Base-by-base conservation (phyloP, 2,329 filamentous ascomycete species). In the Fusarium albidum region DNA sequence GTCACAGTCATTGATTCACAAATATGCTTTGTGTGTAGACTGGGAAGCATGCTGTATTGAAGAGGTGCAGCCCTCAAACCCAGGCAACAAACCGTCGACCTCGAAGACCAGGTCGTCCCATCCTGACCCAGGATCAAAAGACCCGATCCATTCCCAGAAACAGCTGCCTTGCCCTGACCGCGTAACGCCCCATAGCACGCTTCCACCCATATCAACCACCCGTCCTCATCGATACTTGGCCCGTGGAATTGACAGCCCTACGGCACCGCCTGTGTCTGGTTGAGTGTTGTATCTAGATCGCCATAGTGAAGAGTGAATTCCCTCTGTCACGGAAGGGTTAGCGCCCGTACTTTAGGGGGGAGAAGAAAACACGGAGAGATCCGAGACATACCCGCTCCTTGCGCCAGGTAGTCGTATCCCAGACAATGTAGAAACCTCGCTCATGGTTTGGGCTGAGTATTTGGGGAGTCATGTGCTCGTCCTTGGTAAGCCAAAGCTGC, bases 401-500 rank as follows among this genome's bases (percentile, higher is more conserved):
- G 40, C 80, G 79, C 85, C 85, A 88, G 46, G 75, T 77, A n/a
- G 73, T 74, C 9, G 82, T 81, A 62, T 87, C 84, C 81, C 86
- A 89, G 50, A 88, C 80, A 53, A 88, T 81, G 68, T 88, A 89
- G 71, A 82, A 88, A 1, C 86, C 86, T 53, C 85, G 81, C 71
- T 89, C 86, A 42, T 84, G 82, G 45, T 76, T 81, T 11, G 79
- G 78, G 46, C 82, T 82, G 37, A 88, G 69, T 13, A 81, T 77
- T 52, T 85, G 83, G 26, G 85, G 85, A 37, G 82, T 79, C 83
- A 88, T 84, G 60, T 84, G 75, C 50, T 88, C 84, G 64, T 88
- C 86, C 70, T 88, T 88, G 6, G 86, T 88, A 42, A 89, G 72
- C 86, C 86, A 89, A 18, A 87, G 71, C 60, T 85, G 83, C 18